These are phyloP conservation scores for Bromus sterilis DNA, from an alignment of 176 grass and related monocot species.

Conservation along the genomic window DNA sequence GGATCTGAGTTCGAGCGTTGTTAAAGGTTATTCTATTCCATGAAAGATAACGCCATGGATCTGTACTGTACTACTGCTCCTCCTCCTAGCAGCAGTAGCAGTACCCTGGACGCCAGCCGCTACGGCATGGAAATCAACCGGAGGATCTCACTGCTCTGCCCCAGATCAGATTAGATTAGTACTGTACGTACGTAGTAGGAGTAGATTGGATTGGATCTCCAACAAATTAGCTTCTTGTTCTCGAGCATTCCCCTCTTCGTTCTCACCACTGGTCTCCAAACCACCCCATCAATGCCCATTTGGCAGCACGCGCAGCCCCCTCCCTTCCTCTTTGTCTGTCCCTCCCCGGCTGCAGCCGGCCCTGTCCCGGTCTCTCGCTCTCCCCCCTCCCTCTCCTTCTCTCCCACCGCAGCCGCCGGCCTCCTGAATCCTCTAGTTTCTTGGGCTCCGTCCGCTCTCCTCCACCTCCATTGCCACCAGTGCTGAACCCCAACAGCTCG, in stretches of 20 bases:
- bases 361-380: not conserved
- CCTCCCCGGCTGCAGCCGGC: too few relatives aligned
- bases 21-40: too few relatives aligned
- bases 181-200: too few relatives aligned
- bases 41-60: too few relatives aligned
- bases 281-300: not conserved
- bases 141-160: not conserved
- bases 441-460: not conserved
- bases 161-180: not conserved
- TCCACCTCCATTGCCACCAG: not conserved
- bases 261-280: not conserved
- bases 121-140: not conserved
- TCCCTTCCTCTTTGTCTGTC: not conserved
- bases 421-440: not conserved
- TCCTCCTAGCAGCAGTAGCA: not conserved
- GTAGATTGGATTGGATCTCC: not conserved
- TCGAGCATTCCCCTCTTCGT: not conserved
- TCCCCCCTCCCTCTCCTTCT: not conserved
- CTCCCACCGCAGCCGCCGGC: not conserved
- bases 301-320: not conserved
- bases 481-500: constrained; percentile 2
- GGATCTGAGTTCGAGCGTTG: too few relatives aligned
- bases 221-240: not conserved
- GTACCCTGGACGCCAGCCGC: not conserved
- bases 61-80: not conserved